Evolutionary conservation across 495 filamentous ascomycete genomes (phyloP).

Genomic region (Penicillium macrosclerotiorum): DNA sequence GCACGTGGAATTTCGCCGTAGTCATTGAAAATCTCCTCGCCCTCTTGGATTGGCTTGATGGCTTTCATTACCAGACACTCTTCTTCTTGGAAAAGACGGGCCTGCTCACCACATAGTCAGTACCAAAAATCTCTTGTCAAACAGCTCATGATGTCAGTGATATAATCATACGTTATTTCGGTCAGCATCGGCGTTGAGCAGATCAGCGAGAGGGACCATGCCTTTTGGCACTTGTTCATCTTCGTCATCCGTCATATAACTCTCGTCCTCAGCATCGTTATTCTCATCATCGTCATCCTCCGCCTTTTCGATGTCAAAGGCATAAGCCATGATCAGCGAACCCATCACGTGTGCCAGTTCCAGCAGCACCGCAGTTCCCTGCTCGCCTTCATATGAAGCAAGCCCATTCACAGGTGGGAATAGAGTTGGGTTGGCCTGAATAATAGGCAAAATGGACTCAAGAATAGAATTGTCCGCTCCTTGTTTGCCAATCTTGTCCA

Average conservation of each 20-base stretch:
- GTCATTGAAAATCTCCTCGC: conserved; percentile 88
- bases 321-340: conserved; percentile 89
- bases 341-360: conserved; percentile 73
- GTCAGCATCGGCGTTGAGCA: conserved; percentile 87
- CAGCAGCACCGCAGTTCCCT: conserved; percentile 52
- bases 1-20: conserved; percentile 81
- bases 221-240: conserved; percentile 66
- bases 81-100: conserved; percentile 71
- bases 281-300: conserved; percentile 54
- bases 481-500: conserved; percentile 73
- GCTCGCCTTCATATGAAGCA: conserved; percentile 50
- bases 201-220: conserved; percentile 91
- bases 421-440: conserved; percentile 39
- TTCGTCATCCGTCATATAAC: conserved; percentile 69
- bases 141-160: conserved; percentile 13
- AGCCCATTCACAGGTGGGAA: conserved; percentile 47
- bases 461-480: conserved; percentile 69
- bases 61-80: conserved; percentile 63
- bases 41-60: conserved; percentile 60
- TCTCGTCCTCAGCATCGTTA: conserved; percentile 55
- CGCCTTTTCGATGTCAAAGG: conserved; percentile 74
- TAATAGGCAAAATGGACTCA: conserved; percentile 59
- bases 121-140: neutral
- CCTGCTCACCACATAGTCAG: conserved; percentile 26
- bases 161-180: conserved; percentile 81